Percentiles rank a stretch among this genome's conserved stretches.
Evolutionary conservation across 2,329 filamentous ascomycete species (phyloP).

Genomic region (Fusarium tricinctum): DNA sequence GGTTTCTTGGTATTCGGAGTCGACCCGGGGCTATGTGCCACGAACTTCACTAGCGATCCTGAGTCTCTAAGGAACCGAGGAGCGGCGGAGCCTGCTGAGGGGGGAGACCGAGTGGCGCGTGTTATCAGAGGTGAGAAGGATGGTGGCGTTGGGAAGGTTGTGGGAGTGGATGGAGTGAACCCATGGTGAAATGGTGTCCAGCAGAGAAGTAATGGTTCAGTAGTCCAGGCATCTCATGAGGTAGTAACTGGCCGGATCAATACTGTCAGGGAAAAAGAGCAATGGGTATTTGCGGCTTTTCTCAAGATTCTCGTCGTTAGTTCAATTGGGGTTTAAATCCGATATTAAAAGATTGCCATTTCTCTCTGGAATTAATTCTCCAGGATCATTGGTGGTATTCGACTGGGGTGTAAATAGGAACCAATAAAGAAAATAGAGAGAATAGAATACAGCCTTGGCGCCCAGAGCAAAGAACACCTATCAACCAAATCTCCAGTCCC

Average conservation of each 20-base stretch:
- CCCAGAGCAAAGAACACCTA: neutral
- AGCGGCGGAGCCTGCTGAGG: slow-evolving; percentile 1
- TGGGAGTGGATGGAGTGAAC: slow-evolving; percentile 4
- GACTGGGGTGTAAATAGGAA: too few relatives aligned
- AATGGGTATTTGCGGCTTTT: too few relatives aligned
- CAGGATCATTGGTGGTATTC: too few relatives aligned
- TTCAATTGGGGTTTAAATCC: too few relatives aligned
- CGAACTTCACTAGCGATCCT: slow-evolving; percentile 1
- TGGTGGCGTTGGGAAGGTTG: neutral
- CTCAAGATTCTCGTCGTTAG: too few relatives aligned
- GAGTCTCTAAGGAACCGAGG: slow-evolving; percentile 1
- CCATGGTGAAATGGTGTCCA: neutral
- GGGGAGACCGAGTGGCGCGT: slow-evolving; percentile 3
- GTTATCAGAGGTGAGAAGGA: slow-evolving; percentile 14
- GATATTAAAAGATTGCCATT: too few relatives aligned
- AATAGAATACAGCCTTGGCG: too few relatives aligned
- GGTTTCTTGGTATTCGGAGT: slow-evolving; percentile 5
- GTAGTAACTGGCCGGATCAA: neutral
- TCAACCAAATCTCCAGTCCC: neutral
- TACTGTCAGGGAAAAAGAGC: neutral
- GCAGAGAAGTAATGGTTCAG: neutral
- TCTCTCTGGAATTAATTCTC: too few relatives aligned
- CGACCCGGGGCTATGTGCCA: slow-evolving; percentile 29
- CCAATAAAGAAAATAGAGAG: too few relatives aligned
- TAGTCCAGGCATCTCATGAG: neutral